These are phyloP conservation scores for Erysimum cheiranthoides DNA, from an alignment of 345 rosid genomes.

Conservation along the genomic window DNA sequence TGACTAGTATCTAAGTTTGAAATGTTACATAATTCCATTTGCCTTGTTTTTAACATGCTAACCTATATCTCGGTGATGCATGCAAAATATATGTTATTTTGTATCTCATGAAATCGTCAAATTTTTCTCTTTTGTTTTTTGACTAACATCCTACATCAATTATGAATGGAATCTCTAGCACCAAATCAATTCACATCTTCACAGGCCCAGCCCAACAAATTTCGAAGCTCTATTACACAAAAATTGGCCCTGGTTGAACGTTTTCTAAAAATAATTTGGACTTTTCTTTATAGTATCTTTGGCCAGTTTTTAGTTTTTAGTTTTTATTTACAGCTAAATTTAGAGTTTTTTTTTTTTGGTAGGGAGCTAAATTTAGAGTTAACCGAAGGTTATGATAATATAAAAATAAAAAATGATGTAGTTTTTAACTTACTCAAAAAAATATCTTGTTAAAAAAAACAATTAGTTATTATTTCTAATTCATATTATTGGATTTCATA, in stretches of 20 bases:
- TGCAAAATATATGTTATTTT: background rate
- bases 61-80: background rate
- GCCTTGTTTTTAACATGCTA: background rate
- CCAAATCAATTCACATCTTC: background rate
- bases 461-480: no score
- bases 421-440: background rate
- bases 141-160: background rate
- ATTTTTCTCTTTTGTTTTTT: background rate
- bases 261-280: background rate
- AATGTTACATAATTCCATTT: background rate
- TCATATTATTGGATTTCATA: background rate
- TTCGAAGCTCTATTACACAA: background rate
- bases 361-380: no score
- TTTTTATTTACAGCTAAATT: no score
- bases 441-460: no score
- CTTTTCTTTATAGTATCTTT: background rate
- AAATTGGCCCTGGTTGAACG: background rate
- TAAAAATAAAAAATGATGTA: background rate
- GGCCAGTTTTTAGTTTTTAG: no score
- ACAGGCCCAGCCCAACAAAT: slow-evolving; percentile 24
- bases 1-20: background rate
- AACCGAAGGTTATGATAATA: background rate
- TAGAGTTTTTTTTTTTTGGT: no score
- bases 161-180: background rate
- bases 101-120: background rate